Evolutionary conservation across 1,284 basidiomycete genomes (phyloP), one percentile per base, ranked within the genome.

Genomic region (Trichosporon sp.): DNA sequence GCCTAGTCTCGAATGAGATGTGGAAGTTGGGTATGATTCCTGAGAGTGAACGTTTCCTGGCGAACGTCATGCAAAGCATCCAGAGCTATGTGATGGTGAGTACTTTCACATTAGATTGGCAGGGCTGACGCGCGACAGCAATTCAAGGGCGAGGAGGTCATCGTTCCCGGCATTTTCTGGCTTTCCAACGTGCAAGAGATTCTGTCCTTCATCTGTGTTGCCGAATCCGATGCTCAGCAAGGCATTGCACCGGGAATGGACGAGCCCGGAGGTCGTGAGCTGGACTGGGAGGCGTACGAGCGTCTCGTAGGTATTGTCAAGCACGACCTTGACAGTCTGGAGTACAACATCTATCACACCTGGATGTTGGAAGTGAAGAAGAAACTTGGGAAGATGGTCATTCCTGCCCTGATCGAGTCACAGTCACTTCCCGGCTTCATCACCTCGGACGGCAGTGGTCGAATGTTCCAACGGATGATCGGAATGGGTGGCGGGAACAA

Each of bases 281-380:
- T 98, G 78, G 92, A 98, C 77, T 99, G 95, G 94, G 88, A 89
- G 66, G 92, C 95, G 76, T 99, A 99, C 77, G 95, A 98, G 80
- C 88, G 92, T 29, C 85, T 99, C 25, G 94, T 99, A 19, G 90
- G 90, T 19, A 92, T 99, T 68, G 96, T 99, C 79, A 98, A 98
- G 81, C 95, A 99, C 76, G 96, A 99, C 78, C 86, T 99, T 54
- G 96, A 99, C 81, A 95, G 91, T 70, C 84, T 99, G 73, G 95
- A 99, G 82, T 99, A 98, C 83, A 99, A 99, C 84, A 96, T 99
- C 80, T 99, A 98, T 79, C 95, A 99, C 80, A 98, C 95, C 0
- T 97, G 93, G 91, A 99, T 99, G 92, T 84, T 92, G 66, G 96
- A 99, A 82, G 92, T 94, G 52, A 99, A 99, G 87, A 96, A 95